A percentile compares a stretch with the other conserved stretches of the same genome.
These are phyloP conservation scores for Podospora comata DNA, from an alignment of 495 filamentous ascomycete species.

Conservation along the genomic window DNA sequence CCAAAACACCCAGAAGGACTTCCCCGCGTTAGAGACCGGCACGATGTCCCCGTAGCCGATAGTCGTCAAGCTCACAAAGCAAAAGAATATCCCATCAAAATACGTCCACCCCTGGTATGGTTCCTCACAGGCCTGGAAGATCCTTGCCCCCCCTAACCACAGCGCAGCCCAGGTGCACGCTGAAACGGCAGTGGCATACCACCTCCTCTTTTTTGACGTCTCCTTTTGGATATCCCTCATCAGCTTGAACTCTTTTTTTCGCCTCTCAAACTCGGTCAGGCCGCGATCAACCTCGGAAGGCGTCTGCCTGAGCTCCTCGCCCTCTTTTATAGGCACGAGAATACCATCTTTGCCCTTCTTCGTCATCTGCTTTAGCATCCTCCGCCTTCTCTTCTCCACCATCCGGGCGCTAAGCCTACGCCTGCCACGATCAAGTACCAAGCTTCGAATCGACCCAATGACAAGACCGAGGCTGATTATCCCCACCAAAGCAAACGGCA, in stretches of 20 bases:
- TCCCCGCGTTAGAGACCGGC: slow-evolving; percentile 66
- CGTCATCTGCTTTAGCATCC: slow-evolving; percentile 52
- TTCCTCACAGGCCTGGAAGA: slow-evolving; percentile 56
- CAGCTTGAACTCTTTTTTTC: slow-evolving; percentile 72
- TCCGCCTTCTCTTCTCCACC: slow-evolving; percentile 63
- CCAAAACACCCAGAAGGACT: slow-evolving; percentile 88
- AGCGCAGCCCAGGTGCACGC: slow-evolving; percentile 61
- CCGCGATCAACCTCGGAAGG: slow-evolving; percentile 4
- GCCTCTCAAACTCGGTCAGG: slow-evolving; percentile 54
- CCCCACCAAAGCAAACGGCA: slow-evolving; percentile 77
- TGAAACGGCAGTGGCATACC: slow-evolving; percentile 65
- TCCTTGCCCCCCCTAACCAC: slow-evolving; percentile 74
- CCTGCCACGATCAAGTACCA: slow-evolving; percentile 76
- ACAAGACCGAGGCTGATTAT: slow-evolving; percentile 82
- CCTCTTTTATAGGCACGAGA: slow-evolving; percentile 47
- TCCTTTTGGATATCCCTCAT: slow-evolving; percentile 77
- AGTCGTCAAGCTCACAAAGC: slow-evolving; percentile 73
- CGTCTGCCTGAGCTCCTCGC: not conserved
- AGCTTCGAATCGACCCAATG: slow-evolving; percentile 72
- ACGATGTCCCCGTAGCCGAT: slow-evolving; percentile 83
- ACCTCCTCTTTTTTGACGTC: slow-evolving; percentile 61
- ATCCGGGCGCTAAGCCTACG: slow-evolving; percentile 65
- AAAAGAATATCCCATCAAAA: slow-evolving; percentile 75
- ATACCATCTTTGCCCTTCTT: slow-evolving; percentile 46
- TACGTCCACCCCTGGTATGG: slow-evolving; percentile 66